Percentiles rank a stretch among this genome's conserved stretches.
phyloP scores from a whole-genome alignment of 306 rosid genomes.

The Morella rubra region DNA sequence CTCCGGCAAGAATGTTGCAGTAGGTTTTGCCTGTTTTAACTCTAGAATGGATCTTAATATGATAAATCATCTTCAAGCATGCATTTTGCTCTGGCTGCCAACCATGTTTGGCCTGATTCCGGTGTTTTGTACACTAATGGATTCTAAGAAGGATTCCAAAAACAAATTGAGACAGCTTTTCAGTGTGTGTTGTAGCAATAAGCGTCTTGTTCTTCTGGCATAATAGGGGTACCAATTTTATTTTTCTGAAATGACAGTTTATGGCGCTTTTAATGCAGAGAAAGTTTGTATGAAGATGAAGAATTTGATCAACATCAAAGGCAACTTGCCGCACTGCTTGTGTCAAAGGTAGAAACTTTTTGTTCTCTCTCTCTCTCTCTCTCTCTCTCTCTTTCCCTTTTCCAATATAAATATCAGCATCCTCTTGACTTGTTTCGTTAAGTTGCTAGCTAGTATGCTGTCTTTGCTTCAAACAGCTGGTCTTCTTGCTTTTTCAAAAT shows the following conservation, averaged over 20 bases:
- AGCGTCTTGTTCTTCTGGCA: slow-evolving; percentile 9
- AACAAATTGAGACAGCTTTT: neutral
- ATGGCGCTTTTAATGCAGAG: slow-evolving; percentile 44
- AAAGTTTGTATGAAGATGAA: slow-evolving; percentile 93
- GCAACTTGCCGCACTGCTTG: slow-evolving; percentile 89
- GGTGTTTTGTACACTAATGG: neutral
- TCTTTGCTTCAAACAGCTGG: neutral
- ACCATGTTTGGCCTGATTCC: neutral
- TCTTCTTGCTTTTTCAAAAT: neutral
- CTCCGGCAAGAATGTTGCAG: neutral
- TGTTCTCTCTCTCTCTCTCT: neutral
- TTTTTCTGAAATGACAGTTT: neutral
- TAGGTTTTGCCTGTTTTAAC: neutral
- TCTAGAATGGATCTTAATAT: neutral
- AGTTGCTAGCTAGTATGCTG: neutral
- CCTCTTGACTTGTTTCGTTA: too few relatives aligned
- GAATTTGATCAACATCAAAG: slow-evolving; percentile 87
- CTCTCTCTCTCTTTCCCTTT: neutral
- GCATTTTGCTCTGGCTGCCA: neutral
- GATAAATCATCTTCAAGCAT: neutral
- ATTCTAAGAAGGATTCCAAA: neutral
- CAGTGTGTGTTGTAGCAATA: neutral
- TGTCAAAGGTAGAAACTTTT: slow-evolving; percentile 65
- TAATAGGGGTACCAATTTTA: slow-evolving; percentile 1
- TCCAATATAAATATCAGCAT: neutral